Base-by-base conservation (phyloP, 2,329 filamentous ascomycete genomes). In the Pezicula carpinea region DNA sequence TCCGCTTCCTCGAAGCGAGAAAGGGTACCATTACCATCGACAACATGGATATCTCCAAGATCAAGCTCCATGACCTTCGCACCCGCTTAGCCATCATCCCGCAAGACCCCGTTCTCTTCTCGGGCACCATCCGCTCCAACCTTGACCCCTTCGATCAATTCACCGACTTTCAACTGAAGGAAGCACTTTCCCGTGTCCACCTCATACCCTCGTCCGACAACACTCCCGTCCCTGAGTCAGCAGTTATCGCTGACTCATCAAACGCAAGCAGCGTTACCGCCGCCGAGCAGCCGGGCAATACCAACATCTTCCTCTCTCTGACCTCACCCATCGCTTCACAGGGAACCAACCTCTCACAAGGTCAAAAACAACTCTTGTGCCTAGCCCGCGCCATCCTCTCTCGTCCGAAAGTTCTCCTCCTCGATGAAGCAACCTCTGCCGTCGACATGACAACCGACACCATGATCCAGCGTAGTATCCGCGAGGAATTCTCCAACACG, bases 111-210 rank as follows among this genome's bases (percentile, higher is more conserved):
- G 96, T 90, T 0, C 74, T 96, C 1, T 96, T 96, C 69, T 89
- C 83, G 19, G 91, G 57, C 54, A 96, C 90, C 1, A 85, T 96
- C 49, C 82, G 91, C 52, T 89, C 76, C 64, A 97, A 97, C 63
- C 77, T 97, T 17, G 93, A 97, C 62, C 92, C 92, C 0, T 96
- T 96, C 65, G 76, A 82, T 14, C 69, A 86, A 23, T 95, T 92
- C 68, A 88, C 83, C 0, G 89, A 97, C 58, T 87, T 89, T 50
- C 79, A 96, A 56, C 85, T 97, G 36, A 95, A 91, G 63, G 82
- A 80, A 6, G 87, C 87, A 0, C 79, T 97, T 2, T 82, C 86
- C 48, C 82, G 89, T n/a, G 92, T 96, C 10, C 92, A 96, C 61
- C 79, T 97, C 11, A 87, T 97, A 5, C 32, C 33, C 14, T 33